Conservation (phyloP, 2,329 filamentous ascomycete species). For the Pezicula radicicola region DNA sequence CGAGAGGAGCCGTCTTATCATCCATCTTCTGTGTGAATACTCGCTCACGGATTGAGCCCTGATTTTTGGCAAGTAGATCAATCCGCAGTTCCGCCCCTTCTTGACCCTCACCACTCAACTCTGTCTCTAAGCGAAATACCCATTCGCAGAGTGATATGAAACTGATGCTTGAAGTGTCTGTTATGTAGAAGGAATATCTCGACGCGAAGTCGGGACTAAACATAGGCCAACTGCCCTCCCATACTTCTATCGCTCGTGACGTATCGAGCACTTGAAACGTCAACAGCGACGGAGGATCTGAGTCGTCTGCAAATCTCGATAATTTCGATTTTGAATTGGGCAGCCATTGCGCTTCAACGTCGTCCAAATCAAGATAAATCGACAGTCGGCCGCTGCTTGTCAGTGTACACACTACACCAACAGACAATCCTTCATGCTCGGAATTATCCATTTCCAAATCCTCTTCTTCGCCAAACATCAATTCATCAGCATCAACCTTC, state of each 20-base stretch:
- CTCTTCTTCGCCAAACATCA: slow-evolving; percentile 64
- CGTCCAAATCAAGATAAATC: slow-evolving; percentile 59
- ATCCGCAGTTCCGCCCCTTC: slow-evolving; percentile 60
- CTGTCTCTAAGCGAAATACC: slow-evolving; percentile 62
- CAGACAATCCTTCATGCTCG: slow-evolving; percentile 57
- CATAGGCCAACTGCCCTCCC: slow-evolving; percentile 57
- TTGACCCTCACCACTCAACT: slow-evolving; percentile 51
- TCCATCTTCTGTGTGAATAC: slow-evolving; percentile 52
- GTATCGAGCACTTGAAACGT: slow-evolving; percentile 63
- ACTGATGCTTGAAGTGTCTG: slow-evolving; percentile 57
- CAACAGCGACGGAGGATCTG: slow-evolving; percentile 46
- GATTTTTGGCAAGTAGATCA: slow-evolving; percentile 55
- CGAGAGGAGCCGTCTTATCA: slow-evolving; percentile 42
- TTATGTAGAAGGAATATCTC: slow-evolving; percentile 61
- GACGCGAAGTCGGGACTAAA: slow-evolving; percentile 60
- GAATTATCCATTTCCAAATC: slow-evolving; percentile 54
- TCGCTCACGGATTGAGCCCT: slow-evolving; percentile 53
- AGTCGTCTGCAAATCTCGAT: slow-evolving; percentile 34
- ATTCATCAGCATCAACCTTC: slow-evolving; percentile 55
- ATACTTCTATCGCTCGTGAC: slow-evolving; percentile 51
- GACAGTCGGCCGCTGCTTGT: slow-evolving; percentile 59
- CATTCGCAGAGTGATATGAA: slow-evolving; percentile 58
- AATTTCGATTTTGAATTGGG: slow-evolving; percentile 49
- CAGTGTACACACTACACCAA: slow-evolving; percentile 57
- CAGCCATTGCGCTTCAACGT: slow-evolving; percentile 64